These are phyloP conservation scores for Dunaliella primolecta DNA, from an alignment of 139 green algal genomes.

Conservation along the genomic window DNA sequence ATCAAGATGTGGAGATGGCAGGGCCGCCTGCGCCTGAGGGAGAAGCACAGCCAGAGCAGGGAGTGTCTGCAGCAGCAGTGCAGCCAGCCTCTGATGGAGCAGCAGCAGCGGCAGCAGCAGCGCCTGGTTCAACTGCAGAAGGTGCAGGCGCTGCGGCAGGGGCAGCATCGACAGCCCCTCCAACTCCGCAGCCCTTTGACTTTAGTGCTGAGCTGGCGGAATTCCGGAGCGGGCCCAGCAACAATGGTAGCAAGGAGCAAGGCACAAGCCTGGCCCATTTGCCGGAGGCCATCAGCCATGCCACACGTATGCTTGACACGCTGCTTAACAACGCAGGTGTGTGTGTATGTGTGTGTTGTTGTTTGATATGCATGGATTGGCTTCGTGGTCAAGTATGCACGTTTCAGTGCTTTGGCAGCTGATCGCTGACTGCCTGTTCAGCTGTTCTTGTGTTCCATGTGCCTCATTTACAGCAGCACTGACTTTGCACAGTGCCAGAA, in stretches of 20 bases:
- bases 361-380: too few species aligned
- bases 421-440: too few species aligned
- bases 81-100: constrained; percentile 8
- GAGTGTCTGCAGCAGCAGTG: too few species aligned
- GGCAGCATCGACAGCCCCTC: background rate
- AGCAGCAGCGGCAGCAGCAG: constrained; percentile 7
- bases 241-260: background rate
- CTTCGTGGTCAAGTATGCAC: too few species aligned
- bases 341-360: background rate
- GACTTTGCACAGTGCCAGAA: too few species aligned
- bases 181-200: constrained; percentile 20
- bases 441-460: too few species aligned
- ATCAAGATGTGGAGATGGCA: constrained; percentile 1
- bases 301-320: constrained; percentile 78
- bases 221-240: background rate
- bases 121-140: background rate
- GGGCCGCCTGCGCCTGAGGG: too few species aligned
- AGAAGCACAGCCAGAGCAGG: too few species aligned
- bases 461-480: too few species aligned
- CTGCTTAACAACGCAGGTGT: constrained; percentile 61
- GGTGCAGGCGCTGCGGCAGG: background rate
- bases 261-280: constrained; percentile 38
- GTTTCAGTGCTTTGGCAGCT: too few species aligned
- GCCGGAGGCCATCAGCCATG: constrained; percentile 66
- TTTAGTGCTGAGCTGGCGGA: background rate